Conservation (phyloP, 305 asterid species). For the Fraxinus sp. region DNA sequence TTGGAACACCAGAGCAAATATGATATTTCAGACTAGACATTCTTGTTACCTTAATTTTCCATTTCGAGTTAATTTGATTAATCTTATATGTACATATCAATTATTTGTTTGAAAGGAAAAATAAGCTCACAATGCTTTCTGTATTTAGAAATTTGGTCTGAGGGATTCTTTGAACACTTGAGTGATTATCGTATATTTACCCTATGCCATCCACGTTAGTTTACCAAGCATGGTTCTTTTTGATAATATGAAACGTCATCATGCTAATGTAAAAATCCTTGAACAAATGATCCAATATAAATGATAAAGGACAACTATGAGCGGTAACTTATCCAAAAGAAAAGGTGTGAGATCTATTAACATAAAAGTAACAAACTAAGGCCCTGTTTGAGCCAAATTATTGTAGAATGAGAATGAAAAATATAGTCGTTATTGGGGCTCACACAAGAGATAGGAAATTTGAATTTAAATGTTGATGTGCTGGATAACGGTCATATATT, state of each 20-base stretch:
- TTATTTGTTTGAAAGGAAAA: not conserved
- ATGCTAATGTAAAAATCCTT: not conserved
- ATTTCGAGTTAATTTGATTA: not conserved
- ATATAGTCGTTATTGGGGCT: too few species aligned
- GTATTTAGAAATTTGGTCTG: not conserved
- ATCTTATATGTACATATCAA: too few species aligned
- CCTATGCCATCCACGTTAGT: not conserved
- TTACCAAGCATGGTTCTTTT: not conserved
- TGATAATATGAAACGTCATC: not conserved
- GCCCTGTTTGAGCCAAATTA: too few species aligned
- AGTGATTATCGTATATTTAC: not conserved
- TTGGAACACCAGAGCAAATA: not conserved
- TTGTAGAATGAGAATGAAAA: too few species aligned
- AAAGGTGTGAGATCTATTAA: not conserved
- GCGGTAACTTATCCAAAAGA: not conserved
- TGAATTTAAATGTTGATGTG: too few species aligned
- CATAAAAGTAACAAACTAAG: not conserved
- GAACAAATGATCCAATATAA: not conserved
- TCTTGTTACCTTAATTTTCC: not conserved
- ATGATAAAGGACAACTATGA: not conserved
- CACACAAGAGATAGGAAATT: too few species aligned
- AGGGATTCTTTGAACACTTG: not conserved
- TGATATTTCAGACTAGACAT: not conserved
- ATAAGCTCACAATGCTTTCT: not conserved
- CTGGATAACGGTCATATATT: too few species aligned